Conservation (phyloP, 2,329 filamentous ascomycete species). For the Stromatinia cepivora region DNA sequence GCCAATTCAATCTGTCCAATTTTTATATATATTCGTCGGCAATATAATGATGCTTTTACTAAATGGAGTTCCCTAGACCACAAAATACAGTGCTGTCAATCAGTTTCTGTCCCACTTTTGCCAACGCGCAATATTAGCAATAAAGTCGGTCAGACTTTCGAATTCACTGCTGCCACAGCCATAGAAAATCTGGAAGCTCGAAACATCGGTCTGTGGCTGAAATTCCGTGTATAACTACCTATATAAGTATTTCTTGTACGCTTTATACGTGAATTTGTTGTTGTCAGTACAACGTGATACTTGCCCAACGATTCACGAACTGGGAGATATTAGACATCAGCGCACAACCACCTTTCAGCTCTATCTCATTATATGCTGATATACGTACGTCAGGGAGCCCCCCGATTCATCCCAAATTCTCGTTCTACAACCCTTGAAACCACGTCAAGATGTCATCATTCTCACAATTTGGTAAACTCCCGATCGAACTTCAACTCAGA, state of each 20-base stretch:
- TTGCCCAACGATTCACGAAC: neutral
- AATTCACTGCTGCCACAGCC: neutral
- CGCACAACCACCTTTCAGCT: neutral
- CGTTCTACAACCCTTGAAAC: neutral
- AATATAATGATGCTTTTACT: neutral
- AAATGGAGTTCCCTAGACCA: neutral
- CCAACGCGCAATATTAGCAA: neutral
- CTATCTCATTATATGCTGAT: neutral
- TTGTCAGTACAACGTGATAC: conserved; percentile 1
- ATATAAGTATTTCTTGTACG: neutral
- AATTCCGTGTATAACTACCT: neutral
- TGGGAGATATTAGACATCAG: neutral
- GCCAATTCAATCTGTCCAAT: neutral
- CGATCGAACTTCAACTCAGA: conserved; percentile 17
- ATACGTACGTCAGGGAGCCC: neutral
- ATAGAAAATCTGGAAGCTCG: neutral
- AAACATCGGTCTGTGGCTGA: neutral
- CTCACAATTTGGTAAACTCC: neutral
- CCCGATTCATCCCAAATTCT: neutral
- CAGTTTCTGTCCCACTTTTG: conserved; percentile 4
- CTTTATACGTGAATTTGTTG: neutral
- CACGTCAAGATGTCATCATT: conserved; percentile 9
- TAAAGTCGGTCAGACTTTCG: neutral
- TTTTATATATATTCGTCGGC: neutral
- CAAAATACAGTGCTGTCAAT: neutral